Conservation (phyloP, 2,329 filamentous ascomycete genomes). For the Botrytis medusae region DNA sequence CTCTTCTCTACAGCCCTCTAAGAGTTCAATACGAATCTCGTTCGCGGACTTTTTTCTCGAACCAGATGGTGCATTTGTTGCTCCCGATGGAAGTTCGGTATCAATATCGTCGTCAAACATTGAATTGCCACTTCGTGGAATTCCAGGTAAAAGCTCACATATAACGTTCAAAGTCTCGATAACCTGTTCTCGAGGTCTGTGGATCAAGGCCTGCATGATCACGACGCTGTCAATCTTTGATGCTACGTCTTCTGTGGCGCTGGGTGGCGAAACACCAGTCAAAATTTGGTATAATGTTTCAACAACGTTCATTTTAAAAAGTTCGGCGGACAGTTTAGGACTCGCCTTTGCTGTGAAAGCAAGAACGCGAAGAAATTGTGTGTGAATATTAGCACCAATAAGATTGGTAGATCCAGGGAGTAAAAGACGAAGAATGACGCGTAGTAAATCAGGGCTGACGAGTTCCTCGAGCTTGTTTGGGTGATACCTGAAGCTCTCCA, state of each 20-base stretch:
- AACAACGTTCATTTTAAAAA: conserved; percentile 95
- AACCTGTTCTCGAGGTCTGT: conserved; percentile 91
- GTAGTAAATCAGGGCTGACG: conserved; percentile 82
- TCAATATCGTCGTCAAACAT: conserved; percentile 49
- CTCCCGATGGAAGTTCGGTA: conserved; percentile 42
- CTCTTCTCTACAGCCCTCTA: conserved; percentile 80
- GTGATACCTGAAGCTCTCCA: conserved; percentile 93
- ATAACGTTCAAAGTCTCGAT: conserved; percentile 97
- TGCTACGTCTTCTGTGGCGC: conserved; percentile 71
- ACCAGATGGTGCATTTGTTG: conserved; percentile 45
- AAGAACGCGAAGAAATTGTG: conserved; percentile 88
- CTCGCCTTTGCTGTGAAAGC: conserved; percentile 89
- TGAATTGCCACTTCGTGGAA: conserved; percentile 57
- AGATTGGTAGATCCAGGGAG: conserved; percentile 94
- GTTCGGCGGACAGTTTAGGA: conserved; percentile 79
- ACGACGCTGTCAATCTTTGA: conserved; percentile 93
- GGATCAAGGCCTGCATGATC: conserved; percentile 97
- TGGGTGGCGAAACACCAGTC: conserved; percentile 89
- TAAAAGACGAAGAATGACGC: conserved; percentile 80
- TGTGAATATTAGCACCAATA: conserved; percentile 92
- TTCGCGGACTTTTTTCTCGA: conserved; percentile 59
- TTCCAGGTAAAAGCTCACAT: conserved; percentile 83
- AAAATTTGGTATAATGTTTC: conserved; percentile 97
- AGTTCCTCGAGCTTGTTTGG: conserved; percentile 87
- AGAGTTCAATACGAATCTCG: conserved; percentile 77